A percentile compares a stretch with the other conserved stretches of the same genome.
phyloP scores from a whole-genome alignment of 176 grass and related monocot species.

The Avena atlantica region DNA sequence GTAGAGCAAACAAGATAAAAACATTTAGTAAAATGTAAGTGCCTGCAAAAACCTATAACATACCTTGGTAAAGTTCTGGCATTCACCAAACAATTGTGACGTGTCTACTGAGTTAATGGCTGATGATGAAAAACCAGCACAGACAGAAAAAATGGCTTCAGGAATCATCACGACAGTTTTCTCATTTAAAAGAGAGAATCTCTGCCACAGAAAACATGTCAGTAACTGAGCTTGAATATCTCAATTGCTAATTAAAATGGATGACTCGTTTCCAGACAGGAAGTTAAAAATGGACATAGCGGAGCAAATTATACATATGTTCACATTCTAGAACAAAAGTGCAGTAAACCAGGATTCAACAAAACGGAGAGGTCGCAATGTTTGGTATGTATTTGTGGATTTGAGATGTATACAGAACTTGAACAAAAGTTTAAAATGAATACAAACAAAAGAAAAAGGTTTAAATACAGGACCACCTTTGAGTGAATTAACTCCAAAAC shows the following conservation, averaged over 20 bases:
- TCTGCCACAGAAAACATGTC: constrained; percentile 58
- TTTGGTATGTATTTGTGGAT: constrained; percentile 9
- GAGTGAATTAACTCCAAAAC: constrained; percentile 65
- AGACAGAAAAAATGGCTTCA: constrained; percentile 81
- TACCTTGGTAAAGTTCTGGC: constrained; percentile 58
- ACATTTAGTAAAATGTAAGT: constrained; percentile 17
- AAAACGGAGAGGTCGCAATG: constrained; percentile 10
- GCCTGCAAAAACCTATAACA: neutral
- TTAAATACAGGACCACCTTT: constrained; percentile 60
- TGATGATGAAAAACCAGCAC: constrained; percentile 68
- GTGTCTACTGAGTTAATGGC: constrained; percentile 57
- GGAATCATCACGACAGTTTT: constrained; percentile 75
- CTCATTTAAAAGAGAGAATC: constrained; percentile 72
- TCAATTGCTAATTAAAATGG: constrained; percentile 30
- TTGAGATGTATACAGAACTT: constrained; percentile 14
- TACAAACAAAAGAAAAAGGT: neutral
- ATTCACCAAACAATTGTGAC: constrained; percentile 43
- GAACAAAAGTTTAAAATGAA: constrained; percentile 27
- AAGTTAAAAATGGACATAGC: constrained; percentile 13
- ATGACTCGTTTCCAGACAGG: constrained; percentile 6
- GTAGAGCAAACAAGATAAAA: constrained; percentile 6
- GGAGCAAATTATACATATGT: constrained; percentile 22
- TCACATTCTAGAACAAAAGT: constrained; percentile 21
- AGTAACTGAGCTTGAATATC: constrained; percentile 31
- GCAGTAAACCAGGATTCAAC: constrained; percentile 16